Conservation (phyloP, 305 asterid genomes). For the Solanum chacoense region DNA sequence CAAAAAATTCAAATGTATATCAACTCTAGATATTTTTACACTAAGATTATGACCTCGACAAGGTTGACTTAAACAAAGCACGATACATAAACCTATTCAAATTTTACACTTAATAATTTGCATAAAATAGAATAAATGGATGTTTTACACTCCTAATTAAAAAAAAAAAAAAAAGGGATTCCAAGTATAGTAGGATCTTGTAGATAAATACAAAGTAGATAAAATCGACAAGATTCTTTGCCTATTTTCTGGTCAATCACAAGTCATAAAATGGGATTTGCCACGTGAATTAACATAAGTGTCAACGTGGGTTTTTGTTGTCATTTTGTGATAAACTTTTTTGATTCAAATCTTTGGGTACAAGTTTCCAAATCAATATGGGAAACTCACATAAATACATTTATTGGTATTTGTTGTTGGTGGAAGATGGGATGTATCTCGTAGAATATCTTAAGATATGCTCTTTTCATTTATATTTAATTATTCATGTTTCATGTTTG, state of each 20-base stretch:
- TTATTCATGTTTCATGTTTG: fast-evolving
- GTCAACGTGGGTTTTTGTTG: background rate
- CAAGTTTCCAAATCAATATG: background rate
- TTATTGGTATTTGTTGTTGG: fast-evolving
- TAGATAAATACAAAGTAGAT: background rate
- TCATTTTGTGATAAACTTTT: background rate
- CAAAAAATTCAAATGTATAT: background rate
- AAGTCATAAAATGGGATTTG: background rate
- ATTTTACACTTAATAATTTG: background rate
- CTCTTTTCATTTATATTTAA: fast-evolving
- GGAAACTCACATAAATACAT: background rate
- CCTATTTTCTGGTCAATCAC: background rate
- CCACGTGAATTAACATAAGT: background rate
- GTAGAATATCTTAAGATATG: too few relatives aligned
- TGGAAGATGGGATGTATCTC: background rate
- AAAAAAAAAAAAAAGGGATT: background rate
- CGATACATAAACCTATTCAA: too few relatives aligned
- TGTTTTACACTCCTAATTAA: too few relatives aligned
- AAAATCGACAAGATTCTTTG: background rate
- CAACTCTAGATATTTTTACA: background rate
- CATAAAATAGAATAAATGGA: too few relatives aligned
- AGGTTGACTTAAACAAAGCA: background rate
- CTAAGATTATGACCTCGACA: background rate
- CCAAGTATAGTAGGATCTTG: background rate
- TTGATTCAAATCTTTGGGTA: background rate